phyloP scores from a whole-genome alignment of 305 asterid genomes.

The Striga hermonthica region DNA sequence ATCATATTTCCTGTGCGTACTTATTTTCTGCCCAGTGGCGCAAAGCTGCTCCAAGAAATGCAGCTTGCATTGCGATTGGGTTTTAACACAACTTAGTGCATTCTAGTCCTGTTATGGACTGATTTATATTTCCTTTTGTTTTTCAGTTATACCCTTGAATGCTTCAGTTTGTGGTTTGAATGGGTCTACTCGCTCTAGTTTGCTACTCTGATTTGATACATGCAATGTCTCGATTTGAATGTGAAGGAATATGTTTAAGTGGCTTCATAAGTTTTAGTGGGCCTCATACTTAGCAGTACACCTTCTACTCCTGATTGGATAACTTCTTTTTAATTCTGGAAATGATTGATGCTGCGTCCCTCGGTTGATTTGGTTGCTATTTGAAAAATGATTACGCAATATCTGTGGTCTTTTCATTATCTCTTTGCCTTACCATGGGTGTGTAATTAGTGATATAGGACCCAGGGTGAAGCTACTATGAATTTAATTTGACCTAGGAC shows the following conservation, averaged over 20 bases:
- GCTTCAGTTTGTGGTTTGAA: slow-evolving; percentile 3
- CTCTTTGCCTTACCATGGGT: not conserved
- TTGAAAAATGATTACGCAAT: not conserved
- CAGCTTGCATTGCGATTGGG: slow-evolving; percentile 3
- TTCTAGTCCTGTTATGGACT: slow-evolving; percentile 12
- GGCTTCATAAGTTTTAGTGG: not conserved
- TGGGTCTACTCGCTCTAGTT: not conserved
- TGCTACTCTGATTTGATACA: not conserved
- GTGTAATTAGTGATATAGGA: not conserved
- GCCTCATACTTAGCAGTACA: not conserved
- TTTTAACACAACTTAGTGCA: slow-evolving; percentile 9
- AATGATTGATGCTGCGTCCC: not conserved
- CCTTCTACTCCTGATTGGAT: not conserved
- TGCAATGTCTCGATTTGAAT: not conserved
- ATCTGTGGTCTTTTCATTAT: not conserved
- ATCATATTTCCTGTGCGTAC: not conserved
- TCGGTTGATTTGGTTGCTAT: slow-evolving; percentile 4
- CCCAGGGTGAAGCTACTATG: not conserved
- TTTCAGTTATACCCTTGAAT: not conserved
- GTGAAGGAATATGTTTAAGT: not conserved
- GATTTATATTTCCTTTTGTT: not conserved
- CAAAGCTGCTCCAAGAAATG: not conserved
- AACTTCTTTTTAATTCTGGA: not conserved
- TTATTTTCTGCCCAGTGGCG: not conserved
- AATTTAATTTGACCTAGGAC: not conserved